phyloP scores from a whole-genome alignment of 371 early-diverging fungal species.

The Rhizopus microsporus region DNA sequence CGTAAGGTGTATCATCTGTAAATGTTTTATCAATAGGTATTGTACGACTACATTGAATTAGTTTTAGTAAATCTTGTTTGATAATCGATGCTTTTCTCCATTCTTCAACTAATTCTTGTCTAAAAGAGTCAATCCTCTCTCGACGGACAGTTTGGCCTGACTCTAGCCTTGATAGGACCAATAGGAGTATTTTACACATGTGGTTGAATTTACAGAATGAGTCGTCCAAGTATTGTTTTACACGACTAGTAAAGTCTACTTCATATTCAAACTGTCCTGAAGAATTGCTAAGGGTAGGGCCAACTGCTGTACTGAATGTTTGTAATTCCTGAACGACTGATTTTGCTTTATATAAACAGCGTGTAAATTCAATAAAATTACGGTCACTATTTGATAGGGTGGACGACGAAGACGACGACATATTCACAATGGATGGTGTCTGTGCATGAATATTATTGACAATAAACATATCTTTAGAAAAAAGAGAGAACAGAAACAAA shows the following conservation, averaged over 20 bases:
- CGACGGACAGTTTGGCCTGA: conserved; percentile 13
- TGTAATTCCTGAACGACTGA: conserved; percentile 22
- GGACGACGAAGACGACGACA: not conserved
- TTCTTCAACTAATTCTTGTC: conserved; percentile 22
- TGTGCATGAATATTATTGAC: not conserved
- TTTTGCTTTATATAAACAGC: conserved; percentile 29
- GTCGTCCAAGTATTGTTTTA: conserved; percentile 14
- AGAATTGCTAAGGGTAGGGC: conserved; percentile 7
- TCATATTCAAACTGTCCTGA: not conserved
- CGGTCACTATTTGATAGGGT: conserved; percentile 23
- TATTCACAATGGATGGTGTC: not conserved
- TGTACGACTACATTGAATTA: conserved; percentile 1
- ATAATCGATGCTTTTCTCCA: conserved; percentile 19
- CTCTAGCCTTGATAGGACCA: conserved; percentile 22
- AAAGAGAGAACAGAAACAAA: conserved; percentile 1
- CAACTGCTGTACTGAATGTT: conserved; percentile 17
- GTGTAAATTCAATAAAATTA: conserved; percentile 26
- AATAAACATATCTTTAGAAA: not conserved
- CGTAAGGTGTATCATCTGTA: not conserved
- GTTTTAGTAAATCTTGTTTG: conserved; percentile 7
- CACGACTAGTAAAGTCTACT: conserved; percentile 9
- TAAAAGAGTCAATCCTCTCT: conserved; percentile 25
- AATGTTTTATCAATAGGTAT: not conserved
- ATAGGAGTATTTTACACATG: conserved; percentile 16
- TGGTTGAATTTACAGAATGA: conserved; percentile 25